Evolutionary conservation across 495 filamentous ascomycete species (phyloP).

Genomic region (Talaromyces stipitatus): DNA sequence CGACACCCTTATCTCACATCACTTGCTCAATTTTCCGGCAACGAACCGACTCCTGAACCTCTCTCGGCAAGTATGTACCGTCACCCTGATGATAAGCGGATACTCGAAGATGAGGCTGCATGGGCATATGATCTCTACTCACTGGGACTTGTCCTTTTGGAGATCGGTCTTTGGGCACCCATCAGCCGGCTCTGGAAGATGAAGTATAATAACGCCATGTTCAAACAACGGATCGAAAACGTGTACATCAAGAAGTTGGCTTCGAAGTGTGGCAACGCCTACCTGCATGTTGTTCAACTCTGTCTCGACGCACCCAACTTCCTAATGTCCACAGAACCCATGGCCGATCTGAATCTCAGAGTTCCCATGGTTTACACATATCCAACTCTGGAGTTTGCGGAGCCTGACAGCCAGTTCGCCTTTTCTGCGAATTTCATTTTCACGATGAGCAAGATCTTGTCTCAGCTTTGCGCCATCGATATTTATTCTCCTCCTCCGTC

Average conservation of each 20-base stretch:
- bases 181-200: constrained; percentile 60
- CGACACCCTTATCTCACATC: constrained; percentile 70
- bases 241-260: constrained; percentile 59
- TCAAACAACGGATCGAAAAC: constrained; percentile 54
- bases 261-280: constrained; percentile 66
- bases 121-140: constrained; percentile 77
- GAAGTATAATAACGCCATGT: constrained; percentile 56
- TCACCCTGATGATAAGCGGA: constrained; percentile 66
- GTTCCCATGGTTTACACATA: constrained; percentile 41
- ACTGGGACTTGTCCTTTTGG: constrained; percentile 73
- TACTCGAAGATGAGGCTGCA: constrained; percentile 40
- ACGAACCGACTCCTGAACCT: constrained; percentile 44
- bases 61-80: constrained; percentile 60
- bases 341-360: constrained; percentile 35
- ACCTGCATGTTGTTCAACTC: constrained; percentile 71
- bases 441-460: constrained; percentile 37
- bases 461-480: constrained; percentile 39
- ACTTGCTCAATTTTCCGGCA: constrained; percentile 71
- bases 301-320: constrained; percentile 72
- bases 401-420: constrained; percentile 38
- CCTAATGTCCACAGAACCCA: constrained; percentile 47
- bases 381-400: constrained; percentile 38
- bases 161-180: constrained; percentile 84
- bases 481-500: constrained; percentile 35
- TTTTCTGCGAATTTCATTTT: constrained; percentile 44